Evolutionary conservation across 148 eudicot genomes (phyloP).

Genomic region (Simmondsia chinensis): DNA sequence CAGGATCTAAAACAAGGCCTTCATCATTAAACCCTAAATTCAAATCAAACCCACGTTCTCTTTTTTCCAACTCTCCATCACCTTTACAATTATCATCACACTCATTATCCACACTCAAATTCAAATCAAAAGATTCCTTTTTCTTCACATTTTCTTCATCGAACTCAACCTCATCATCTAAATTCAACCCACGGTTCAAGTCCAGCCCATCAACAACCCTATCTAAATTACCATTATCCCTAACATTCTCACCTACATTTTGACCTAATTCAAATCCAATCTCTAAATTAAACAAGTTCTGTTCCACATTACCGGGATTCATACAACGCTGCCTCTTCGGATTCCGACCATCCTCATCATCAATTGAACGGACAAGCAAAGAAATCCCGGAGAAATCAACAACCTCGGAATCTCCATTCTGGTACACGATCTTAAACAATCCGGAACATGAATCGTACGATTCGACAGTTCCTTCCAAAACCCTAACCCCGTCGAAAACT

Average conservation of each 20-base stretch:
- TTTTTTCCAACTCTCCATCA: slow-evolving; percentile 17
- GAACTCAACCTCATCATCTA: slow-evolving; percentile 16
- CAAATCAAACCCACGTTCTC: slow-evolving; percentile 55
- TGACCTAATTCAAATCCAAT: slow-evolving; percentile 3
- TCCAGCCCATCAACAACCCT: slow-evolving; percentile 34
- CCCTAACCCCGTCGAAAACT: slow-evolving; percentile 44
- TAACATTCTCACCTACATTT: slow-evolving; percentile 10
- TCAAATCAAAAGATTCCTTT: slow-evolving; percentile 48
- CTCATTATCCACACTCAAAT: slow-evolving; percentile 47
- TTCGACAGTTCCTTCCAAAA: slow-evolving; percentile 36
- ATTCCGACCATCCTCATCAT: slow-evolving; percentile 23
- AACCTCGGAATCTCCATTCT: slow-evolving; percentile 61
- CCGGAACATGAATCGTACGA: slow-evolving; percentile 47
- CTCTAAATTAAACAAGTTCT: slow-evolving; percentile 5
- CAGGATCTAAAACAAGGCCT: slow-evolving; percentile 11
- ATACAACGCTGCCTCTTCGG: slow-evolving; percentile 31
- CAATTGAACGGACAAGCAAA: slow-evolving; percentile 15
- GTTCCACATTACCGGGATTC: slow-evolving; percentile 27
- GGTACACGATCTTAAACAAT: slow-evolving; percentile 40
- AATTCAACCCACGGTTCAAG: slow-evolving; percentile 43
- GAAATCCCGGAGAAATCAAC: slow-evolving; percentile 24
- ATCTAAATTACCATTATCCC: slow-evolving; percentile 8
- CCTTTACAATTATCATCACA: slow-evolving; percentile 10
- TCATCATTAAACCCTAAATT: slow-evolving; percentile 53
- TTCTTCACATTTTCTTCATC: slow-evolving; percentile 5